Percentiles rank a stretch among this genome's conserved stretches.
These are phyloP conservation scores for Platismatia glauca DNA, from an alignment of 495 filamentous ascomycete genomes.

Conservation along the genomic window DNA sequence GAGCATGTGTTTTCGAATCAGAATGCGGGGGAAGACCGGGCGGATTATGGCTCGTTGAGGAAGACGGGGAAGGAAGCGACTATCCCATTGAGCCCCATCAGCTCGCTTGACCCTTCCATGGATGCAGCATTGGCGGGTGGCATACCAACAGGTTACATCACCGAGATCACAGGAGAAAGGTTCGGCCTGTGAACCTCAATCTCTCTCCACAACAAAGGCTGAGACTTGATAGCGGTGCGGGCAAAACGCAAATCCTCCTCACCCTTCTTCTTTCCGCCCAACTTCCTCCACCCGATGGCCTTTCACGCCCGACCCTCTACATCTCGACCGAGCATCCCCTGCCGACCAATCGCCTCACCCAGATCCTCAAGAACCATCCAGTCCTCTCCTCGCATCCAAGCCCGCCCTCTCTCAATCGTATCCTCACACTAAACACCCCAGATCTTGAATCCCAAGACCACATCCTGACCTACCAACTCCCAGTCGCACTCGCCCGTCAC, in stretches of 20 bases:
- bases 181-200: constrained; percentile 22
- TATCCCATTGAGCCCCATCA: constrained; percentile 53
- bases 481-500: constrained; percentile 66
- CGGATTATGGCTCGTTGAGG: constrained; percentile 26
- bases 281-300: constrained; percentile 62
- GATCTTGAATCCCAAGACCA: constrained; percentile 95
- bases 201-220: not conserved
- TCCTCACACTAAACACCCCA: constrained; percentile 74
- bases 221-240: constrained; percentile 54
- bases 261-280: constrained; percentile 74
- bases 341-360: constrained; percentile 67
- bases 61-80: constrained; percentile 17
- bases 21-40: constrained; percentile 3
- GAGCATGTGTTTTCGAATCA: constrained; percentile 6
- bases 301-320: constrained; percentile 66
- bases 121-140: constrained; percentile 76
- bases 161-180: constrained; percentile 90
- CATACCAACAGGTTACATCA: constrained; percentile 73
- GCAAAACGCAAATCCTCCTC: constrained; percentile 91
- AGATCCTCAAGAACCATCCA: constrained; percentile 64
- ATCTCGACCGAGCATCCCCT: constrained; percentile 90
- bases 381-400: constrained; percentile 33
- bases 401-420: constrained; percentile 50
- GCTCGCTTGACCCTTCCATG: constrained; percentile 65
- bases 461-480: constrained; percentile 84